Conservation (phyloP, 2,329 filamentous ascomycete genomes). For the Cordyceps tenuipes region DNA sequence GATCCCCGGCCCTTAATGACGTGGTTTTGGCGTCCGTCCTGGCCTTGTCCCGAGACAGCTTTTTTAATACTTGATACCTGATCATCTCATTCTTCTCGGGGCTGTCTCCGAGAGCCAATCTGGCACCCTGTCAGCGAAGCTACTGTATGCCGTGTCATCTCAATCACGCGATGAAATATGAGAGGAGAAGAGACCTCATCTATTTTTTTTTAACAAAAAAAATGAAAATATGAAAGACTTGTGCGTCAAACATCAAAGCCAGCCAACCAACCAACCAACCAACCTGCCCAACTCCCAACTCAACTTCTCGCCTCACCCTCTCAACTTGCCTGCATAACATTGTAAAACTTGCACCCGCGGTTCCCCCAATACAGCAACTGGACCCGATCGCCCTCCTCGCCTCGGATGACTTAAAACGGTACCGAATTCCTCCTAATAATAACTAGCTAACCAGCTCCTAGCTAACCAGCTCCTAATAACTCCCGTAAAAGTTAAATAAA, state of each 20-base stretch:
- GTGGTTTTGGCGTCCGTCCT: neutral
- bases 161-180: neutral
- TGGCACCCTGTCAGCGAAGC: neutral
- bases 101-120: neutral
- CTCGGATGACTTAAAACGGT: neutral
- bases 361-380: conserved; percentile 2
- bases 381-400: conserved; percentile 2
- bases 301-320: no score
- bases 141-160: neutral
- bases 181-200: no score
- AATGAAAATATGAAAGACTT: no score
- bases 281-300: no score
- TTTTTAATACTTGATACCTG: neutral
- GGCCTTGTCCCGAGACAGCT: neutral
- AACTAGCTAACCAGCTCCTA: no score
- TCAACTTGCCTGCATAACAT: neutral
- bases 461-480: no score
- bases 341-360: neutral
- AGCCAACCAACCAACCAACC: no score
- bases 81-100: neutral
- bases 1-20: neutral
- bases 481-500: no score
- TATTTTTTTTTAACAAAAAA: no score
- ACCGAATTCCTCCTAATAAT: no score
- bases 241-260: no score